Evolutionary conservation across 2,329 filamentous ascomycete genomes (phyloP), one percentile per base, ranked within the genome.

Genomic region (Diaporthe sp.): DNA sequence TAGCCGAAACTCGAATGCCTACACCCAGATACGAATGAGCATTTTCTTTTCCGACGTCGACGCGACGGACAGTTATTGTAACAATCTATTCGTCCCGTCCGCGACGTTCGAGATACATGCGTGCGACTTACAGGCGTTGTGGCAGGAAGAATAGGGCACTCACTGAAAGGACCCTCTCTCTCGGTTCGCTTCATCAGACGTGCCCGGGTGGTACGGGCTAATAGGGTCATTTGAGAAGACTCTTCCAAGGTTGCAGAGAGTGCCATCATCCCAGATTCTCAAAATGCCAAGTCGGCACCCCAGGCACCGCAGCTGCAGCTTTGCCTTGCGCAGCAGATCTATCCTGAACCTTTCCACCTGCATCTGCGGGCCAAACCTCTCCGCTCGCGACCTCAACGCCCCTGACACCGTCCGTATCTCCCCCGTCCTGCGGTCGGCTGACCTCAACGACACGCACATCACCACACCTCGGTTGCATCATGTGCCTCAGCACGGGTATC

Each of bases 351-450:
- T 25, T 55, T 55, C 51, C 51, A 55, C 51, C 51, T 55, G 51
- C 51, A 55, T 55, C 51, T 55, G 51, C 51, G 51, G 51, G 51
- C 51, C 51, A 55, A 55, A 55, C n/a, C 51, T 55, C 51, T 55
- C 51, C 51, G 51, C 51, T 55, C 51, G 51, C 51, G 51, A 55
- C 51, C 51, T 55, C 51, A 55, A 55, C 51, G 51, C 51, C 51
- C 51, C 31, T 55, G n/a, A 55, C 51, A 55, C 51, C n/a, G 51
- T 55, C 51, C 51, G 25, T 17, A 55, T 55, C 51, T 55, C 51
- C 51, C 31, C 51, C 25, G 51, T 55, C 51, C 51, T 55, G 51
- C 51, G 51, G 51, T 31, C 51, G 51, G 51, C 51, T 28, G 51
- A 55, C 51, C 51, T 55, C 51, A 55, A 55, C 51, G n/a, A 55